phyloP scores from a whole-genome alignment of 352 stramenopile species.

The Globisporangium yorkense region DNA sequence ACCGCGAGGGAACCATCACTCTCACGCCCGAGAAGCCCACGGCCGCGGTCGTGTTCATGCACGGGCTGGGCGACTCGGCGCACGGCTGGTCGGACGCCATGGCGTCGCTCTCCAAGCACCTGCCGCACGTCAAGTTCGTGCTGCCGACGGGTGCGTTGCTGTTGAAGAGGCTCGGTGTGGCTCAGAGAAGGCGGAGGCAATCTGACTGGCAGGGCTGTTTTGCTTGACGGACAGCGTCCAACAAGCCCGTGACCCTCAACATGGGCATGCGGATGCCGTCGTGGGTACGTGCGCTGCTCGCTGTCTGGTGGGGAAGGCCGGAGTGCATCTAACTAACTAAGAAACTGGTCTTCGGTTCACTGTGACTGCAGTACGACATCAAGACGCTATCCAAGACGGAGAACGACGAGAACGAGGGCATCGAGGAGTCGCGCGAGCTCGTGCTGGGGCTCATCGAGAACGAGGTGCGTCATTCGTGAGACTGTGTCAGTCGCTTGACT shows the following conservation, averaged over 20 bases:
- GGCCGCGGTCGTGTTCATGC: slow-evolving; percentile 61
- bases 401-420: slow-evolving; percentile 86
- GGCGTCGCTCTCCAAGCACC: slow-evolving; percentile 34
- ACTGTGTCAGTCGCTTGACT: too few species aligned
- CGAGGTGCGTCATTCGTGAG: slow-evolving; percentile 20
- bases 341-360: neutral
- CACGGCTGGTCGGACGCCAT: slow-evolving; percentile 82
- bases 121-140: slow-evolving; percentile 75
- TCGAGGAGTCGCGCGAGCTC: slow-evolving; percentile 71
- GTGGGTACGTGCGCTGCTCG: slow-evolving; percentile 50
- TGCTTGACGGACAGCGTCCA: slow-evolving; percentile 34
- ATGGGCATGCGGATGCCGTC: slow-evolving; percentile 91
- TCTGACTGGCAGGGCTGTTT: neutral
- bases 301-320: neutral
- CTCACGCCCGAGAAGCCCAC: slow-evolving; percentile 21
- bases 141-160: slow-evolving; percentile 48
- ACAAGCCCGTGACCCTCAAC: slow-evolving; percentile 93
- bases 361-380: slow-evolving; percentile 86
- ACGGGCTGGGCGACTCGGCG: slow-evolving; percentile 91
- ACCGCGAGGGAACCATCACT: slow-evolving; percentile 23
- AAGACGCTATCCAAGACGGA: slow-evolving; percentile 81
- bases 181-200: too few species aligned
- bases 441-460: slow-evolving; percentile 83
- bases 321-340: too few species aligned
- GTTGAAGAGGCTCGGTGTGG: neutral